Base-by-base conservation (phyloP, 2,329 filamentous ascomycete species). In the Diaporthe humulicola region DNA sequence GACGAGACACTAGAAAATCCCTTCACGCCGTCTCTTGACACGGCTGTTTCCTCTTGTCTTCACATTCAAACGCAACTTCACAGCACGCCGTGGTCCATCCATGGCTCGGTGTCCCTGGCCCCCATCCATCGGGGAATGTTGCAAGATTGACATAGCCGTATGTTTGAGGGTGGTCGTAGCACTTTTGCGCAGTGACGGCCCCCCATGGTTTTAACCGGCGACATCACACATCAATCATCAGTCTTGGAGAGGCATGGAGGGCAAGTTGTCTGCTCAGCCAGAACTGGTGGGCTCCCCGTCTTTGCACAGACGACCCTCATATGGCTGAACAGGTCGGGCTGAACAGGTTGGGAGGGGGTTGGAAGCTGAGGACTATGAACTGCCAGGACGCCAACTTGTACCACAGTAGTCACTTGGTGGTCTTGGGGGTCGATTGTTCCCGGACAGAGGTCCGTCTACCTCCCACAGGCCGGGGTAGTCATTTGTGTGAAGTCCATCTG, bases 131-230 rank as follows among this genome's bases (percentile, higher is more conserved):
- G 64, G 45, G 45, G 71, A 58, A 22, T 54, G 77, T 77, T 77
- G 77, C 77, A 67, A 77, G 77, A 77, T 67, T n/a, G 71, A 75
- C 38, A 71, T 38, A 71, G 75, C 77, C 77, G 77, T 76, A 75
- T 74, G 77, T 77, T 77, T 77, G 77, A 77, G 76, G 74, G 77
- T 72, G 60, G 60, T 52, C 73, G 70, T 76, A 77, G 77, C 77
- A 19, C 66, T 60, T 73, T 33, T 14, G 66, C 45, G 78, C 79
- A 50, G 30, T 80, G 79, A 81, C 67, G 78, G 74, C 78, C 77
- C 80, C 79, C 78, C 73, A 81, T 81, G 80, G 77, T 78, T 76
- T 67, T 75, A 76, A 76, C 56, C 78, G 79, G 79, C 77, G 36
- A 81, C 79, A 81, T 48, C 33, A 15, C 12, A 22, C 57, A 40